Evolutionary conservation across 1,284 basidiomycete species (phyloP).

Genomic region (Tylopilus sp.): DNA sequence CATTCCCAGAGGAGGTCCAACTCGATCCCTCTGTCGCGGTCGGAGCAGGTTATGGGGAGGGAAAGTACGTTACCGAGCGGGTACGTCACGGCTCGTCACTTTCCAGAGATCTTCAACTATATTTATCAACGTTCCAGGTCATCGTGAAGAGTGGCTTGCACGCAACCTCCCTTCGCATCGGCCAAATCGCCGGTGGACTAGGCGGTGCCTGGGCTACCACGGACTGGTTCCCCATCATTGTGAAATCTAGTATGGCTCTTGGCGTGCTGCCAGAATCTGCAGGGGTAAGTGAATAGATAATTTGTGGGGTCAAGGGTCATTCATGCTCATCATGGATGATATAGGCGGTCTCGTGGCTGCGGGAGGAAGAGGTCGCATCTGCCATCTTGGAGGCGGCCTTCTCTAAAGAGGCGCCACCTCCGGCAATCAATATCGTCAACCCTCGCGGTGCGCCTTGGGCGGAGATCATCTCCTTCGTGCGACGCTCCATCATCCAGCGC

Average conservation of each 20-base stretch:
- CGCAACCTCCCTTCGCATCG: conserved; percentile 36
- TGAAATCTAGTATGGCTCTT: conserved; percentile 40
- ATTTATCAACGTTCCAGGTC: conserved; percentile 21
- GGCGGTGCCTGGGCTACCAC: conserved; percentile 39
- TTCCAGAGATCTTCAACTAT: not conserved
- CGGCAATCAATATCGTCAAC: conserved; percentile 42
- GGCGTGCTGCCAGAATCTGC: conserved; percentile 32
- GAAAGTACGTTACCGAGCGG: conserved; percentile 39
- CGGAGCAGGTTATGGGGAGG: conserved; percentile 31
- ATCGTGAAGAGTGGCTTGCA: conserved; percentile 31
- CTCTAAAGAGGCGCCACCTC: conserved; percentile 18
- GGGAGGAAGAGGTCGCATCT: conserved; percentile 35
- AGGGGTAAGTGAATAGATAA: conserved; percentile 24
- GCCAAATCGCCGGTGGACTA: conserved; percentile 39
- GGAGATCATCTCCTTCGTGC: not conserved
- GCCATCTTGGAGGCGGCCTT: conserved; percentile 40
- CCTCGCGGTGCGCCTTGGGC: conserved; percentile 37
- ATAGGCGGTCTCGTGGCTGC: conserved; percentile 43
- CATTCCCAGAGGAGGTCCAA: conserved; percentile 35
- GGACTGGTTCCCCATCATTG: conserved; percentile 44
- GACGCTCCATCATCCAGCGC: conserved; percentile 26
- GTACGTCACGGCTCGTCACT: conserved; percentile 25
- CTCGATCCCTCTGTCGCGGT: conserved; percentile 24
- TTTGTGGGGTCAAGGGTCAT: not conserved
- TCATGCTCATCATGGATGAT: not conserved